Percentiles rank a stretch among this genome's conserved stretches.
Evolutionary conservation across 768 basidiomycete genomes (phyloP).

Genomic region (Hericium rajendrae): DNA sequence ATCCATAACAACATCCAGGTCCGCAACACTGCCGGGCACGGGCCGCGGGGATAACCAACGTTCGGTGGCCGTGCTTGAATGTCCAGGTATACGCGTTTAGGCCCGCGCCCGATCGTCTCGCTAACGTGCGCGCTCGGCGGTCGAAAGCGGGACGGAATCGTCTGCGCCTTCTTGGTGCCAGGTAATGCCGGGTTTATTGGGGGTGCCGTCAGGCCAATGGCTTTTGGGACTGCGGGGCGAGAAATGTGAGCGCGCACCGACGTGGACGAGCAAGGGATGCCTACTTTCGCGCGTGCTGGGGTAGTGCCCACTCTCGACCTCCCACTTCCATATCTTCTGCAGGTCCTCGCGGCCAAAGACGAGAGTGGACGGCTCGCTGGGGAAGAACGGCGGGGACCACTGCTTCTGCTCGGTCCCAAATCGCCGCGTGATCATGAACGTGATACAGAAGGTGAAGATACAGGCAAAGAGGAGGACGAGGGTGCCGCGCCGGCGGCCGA

Average conservation of each 20-base stretch:
- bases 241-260: constrained; percentile 4
- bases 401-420: constrained; percentile 53
- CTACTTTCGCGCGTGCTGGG: constrained; percentile 72
- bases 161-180: constrained; percentile 34
- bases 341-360: constrained; percentile 72
- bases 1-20: constrained; percentile 86
- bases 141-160: constrained; percentile 39
- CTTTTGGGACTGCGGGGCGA: constrained; percentile 51
- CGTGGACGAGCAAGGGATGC: constrained; percentile 23
- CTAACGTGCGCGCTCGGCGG: constrained; percentile 38
- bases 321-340: constrained; percentile 92
- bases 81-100: constrained; percentile 71
- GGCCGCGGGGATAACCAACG: constrained; percentile 86
- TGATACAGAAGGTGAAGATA: constrained; percentile 37
- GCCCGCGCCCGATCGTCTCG: constrained; percentile 63
- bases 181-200: constrained; percentile 73
- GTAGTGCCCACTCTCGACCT: constrained; percentile 88
- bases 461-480: constrained; percentile 40
- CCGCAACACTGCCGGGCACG: constrained; percentile 71
- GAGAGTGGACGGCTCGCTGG: constrained; percentile 57
- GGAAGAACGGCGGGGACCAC: constrained; percentile 45
- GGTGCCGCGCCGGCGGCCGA: constrained; percentile 50
- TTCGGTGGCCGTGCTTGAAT: constrained; percentile 49
- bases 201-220: constrained; percentile 44
- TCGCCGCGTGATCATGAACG: constrained; percentile 52